Evolutionary conservation across 2,329 filamentous ascomycete genomes (phyloP).

Genomic region (Monilinia fructicola): DNA sequence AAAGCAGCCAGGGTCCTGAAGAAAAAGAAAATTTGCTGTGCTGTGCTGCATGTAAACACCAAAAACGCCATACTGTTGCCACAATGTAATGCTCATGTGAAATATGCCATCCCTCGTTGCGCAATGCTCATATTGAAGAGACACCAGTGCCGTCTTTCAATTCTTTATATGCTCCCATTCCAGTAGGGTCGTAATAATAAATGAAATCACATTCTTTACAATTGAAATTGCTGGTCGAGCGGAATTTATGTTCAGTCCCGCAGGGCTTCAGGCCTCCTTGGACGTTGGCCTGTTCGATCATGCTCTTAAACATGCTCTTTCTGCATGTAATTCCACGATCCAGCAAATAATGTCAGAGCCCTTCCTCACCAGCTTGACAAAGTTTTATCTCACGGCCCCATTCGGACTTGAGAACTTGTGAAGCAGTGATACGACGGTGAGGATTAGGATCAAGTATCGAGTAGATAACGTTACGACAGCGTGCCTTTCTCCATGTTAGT

Average conservation of each 20-base stretch:
- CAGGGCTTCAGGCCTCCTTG: conserved; percentile 21
- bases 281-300: conserved; percentile 26
- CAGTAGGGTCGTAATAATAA: conserved; percentile 24
- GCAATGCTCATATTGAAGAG: conserved; percentile 22
- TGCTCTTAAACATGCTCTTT: conserved; percentile 21
- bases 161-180: conserved; percentile 21
- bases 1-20: conserved; percentile 10
- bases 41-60: conserved; percentile 11
- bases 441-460: conserved; percentile 96
- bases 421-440: conserved; percentile 85
- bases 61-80: conserved; percentile 22
- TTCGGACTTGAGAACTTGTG: conserved; percentile 95
- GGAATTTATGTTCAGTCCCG: conserved; percentile 20
- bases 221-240: conserved; percentile 20
- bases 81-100: conserved; percentile 16
- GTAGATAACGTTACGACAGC: conserved; percentile 98
- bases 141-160: conserved; percentile 22
- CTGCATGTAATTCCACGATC: conserved; percentile 28
- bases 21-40: conserved; percentile 14
- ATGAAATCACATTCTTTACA: conserved; percentile 24
- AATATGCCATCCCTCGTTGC: conserved; percentile 18
- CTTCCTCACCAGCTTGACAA: conserved; percentile 95
- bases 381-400: conserved; percentile 98
- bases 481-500: conserved; percentile 60
- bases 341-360: conserved; percentile 58